phyloP scores from a whole-genome alignment of 495 filamentous ascomycete genomes.

The Neurospora sublineolata region DNA sequence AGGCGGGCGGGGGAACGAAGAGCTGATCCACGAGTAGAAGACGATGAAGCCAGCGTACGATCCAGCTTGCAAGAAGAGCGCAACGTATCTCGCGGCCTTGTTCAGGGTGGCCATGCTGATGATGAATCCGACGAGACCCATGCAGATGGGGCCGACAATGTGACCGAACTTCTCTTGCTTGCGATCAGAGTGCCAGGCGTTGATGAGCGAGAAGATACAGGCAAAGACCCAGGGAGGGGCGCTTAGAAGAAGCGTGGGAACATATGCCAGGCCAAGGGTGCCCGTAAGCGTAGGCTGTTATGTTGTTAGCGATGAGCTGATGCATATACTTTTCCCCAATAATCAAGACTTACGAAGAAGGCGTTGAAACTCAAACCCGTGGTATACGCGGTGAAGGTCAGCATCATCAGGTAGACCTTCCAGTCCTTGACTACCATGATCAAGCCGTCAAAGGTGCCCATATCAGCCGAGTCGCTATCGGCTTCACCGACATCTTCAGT shows the following conservation, averaged over 20 bases:
- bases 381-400: constrained; percentile 30
- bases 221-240: constrained; percentile 61
- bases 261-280: constrained; percentile 57
- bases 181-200: constrained; percentile 65
- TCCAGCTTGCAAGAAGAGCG: constrained; percentile 59
- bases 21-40: constrained; percentile 65
- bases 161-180: constrained; percentile 65
- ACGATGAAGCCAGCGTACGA: constrained; percentile 59
- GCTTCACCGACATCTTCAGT: constrained; percentile 68
- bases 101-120: constrained; percentile 55
- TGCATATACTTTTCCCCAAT: constrained; percentile 11
- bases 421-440: constrained; percentile 59
- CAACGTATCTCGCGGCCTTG: constrained; percentile 58
- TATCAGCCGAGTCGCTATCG: constrained; percentile 50
- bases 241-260: constrained; percentile 61
- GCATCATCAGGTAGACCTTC: constrained; percentile 49
- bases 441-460: constrained; percentile 49
- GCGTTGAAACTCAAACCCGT: constrained; percentile 36
- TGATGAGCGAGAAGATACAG: constrained; percentile 55
- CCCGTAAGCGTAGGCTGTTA: constrained; percentile 69
- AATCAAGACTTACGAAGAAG: constrained; percentile 23
- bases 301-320: constrained; percentile 36
- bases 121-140: constrained; percentile 60
- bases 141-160: constrained; percentile 53
- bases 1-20: constrained; percentile 61